Conservation (phyloP, 2,329 filamentous ascomycete genomes). For the Diaporthe citrichinensis region DNA sequence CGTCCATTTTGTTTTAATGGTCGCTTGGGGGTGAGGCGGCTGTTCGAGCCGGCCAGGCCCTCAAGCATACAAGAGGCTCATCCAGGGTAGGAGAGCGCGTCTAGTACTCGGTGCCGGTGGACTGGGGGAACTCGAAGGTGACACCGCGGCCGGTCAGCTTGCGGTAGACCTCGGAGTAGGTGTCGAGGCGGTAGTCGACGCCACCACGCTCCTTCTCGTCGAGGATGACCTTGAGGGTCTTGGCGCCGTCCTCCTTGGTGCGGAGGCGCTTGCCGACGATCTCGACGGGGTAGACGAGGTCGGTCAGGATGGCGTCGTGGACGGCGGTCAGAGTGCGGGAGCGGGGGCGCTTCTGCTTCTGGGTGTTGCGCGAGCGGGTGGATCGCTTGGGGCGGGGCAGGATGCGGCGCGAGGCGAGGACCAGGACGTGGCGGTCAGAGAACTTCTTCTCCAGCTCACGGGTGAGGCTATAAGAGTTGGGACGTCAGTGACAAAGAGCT, state of each 20-base stretch:
- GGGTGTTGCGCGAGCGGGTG: slow-evolving; percentile 93
- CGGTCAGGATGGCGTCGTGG: slow-evolving; percentile 97
- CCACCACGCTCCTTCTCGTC: slow-evolving; percentile 99
- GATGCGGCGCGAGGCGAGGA: slow-evolving; percentile 99
- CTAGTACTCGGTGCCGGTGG: slow-evolving; percentile 85
- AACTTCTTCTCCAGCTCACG: slow-evolving; percentile 99
- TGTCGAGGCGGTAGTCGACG: slow-evolving; percentile 99
- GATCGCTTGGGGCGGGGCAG: slow-evolving; percentile 98
- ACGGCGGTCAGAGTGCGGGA: slow-evolving; percentile 98
- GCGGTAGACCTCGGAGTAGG: slow-evolving; percentile 99
- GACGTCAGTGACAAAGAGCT: neutral
- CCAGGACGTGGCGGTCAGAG: slow-evolving; percentile 99
- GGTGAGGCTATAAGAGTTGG: slow-evolving; percentile 79
- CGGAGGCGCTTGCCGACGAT: slow-evolving; percentile 99
- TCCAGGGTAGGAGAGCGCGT: slow-evolving; percentile 47
- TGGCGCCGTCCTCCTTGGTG: slow-evolving; percentile 99
- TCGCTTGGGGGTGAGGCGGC: neutral
- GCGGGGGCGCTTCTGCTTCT: slow-evolving; percentile 98
- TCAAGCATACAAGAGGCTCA: slow-evolving; percentile 16
- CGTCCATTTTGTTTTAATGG: slow-evolving; percentile 27
- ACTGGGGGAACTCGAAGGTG: slow-evolving; percentile 98
- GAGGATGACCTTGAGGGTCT: slow-evolving; percentile 98
- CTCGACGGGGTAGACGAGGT: slow-evolving; percentile 99
- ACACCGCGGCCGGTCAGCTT: slow-evolving; percentile 96
- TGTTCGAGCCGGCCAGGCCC: neutral